Evolutionary conservation across 257 asterid species (phyloP).

Genomic region (Solanum stenotomum): DNA sequence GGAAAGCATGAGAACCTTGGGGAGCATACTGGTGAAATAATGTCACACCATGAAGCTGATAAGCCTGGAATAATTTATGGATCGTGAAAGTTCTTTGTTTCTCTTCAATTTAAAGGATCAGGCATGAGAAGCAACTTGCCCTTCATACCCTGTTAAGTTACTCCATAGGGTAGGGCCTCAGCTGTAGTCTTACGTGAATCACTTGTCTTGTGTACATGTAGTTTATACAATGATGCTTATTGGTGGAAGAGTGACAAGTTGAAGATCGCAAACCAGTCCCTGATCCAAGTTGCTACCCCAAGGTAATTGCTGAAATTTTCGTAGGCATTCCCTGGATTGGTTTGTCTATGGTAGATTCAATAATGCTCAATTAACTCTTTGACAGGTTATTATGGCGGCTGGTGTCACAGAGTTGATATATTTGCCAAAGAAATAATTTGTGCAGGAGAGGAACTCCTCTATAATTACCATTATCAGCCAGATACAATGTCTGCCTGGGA

Average conservation of each 20-base stretch:
- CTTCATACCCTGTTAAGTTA: not conserved
- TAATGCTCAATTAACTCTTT: not conserved
- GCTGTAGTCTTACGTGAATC: not conserved
- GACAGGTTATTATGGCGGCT: slow-evolving; percentile 87
- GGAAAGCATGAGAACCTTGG: slow-evolving; percentile 62
- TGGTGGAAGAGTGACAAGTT: slow-evolving; percentile 89
- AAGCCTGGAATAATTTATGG: slow-evolving; percentile 78
- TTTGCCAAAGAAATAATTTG: slow-evolving; percentile 72
- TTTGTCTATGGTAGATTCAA: not conserved
- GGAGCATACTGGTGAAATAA: slow-evolving; percentile 66
- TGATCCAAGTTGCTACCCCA: slow-evolving; percentile 87
- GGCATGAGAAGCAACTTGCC: slow-evolving; percentile 17
- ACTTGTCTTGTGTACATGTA: slow-evolving; percentile 18
- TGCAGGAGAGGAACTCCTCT: slow-evolving; percentile 86
- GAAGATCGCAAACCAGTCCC: slow-evolving; percentile 92
- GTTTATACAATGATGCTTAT: slow-evolving; percentile 90
- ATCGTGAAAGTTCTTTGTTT: slow-evolving; percentile 58
- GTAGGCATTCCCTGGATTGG: not conserved
- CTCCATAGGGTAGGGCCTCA: not conserved
- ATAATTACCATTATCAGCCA: slow-evolving; percentile 74
- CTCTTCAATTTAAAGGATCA: slow-evolving; percentile 58
- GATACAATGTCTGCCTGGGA: slow-evolving; percentile 95
- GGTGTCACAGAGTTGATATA: slow-evolving; percentile 91
- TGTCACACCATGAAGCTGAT: slow-evolving; percentile 72
- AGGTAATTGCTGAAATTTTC: slow-evolving; percentile 34